Base-by-base conservation (phyloP, 2,329 filamentous ascomycete genomes). In the Cordyceps javanica region DNA sequence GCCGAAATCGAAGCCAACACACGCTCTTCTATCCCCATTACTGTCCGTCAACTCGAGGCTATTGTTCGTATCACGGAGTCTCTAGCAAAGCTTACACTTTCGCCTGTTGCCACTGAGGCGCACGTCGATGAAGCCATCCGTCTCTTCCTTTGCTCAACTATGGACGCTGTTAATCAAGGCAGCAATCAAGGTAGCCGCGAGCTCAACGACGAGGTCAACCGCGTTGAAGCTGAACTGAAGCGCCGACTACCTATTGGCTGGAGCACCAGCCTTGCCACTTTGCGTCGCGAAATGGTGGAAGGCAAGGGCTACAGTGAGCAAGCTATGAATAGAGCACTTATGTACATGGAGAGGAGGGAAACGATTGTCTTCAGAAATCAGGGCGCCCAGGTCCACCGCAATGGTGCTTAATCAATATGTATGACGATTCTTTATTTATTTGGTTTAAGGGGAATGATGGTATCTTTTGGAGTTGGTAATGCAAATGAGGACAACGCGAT, bases 111-210 rank as follows among this genome's bases (percentile, higher is more conserved):
- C 2, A 92, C 89, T 0, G 93, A 97, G 72, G 80, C 85, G 48
- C 94, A 99, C 68, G 94, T 99, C 54, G 93, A 99, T 68, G 94
- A 99, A 75, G 94, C 94, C 2, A 99, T 99, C 66, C 88, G 94
- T 0, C 82, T 99, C 16, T 99, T 99, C 86, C 78, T 99, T 30
- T 94, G 92, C 63, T 92, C 88, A 3, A 99, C 94, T 58, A 97
- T 99, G 94, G 93, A 99, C 68, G 94, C 94, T 8, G 91, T 97
- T 58, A 93, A 90, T 60, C 91, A 96, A 67, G 93, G 92, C 60
- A 87, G 89, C 64, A 89, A 87, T 62, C 84, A 89, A 65, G 90
- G 90, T 38, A 91, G 87, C 67, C 88, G 90, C 61, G 93, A 97
- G 73, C 77, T 97, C 57, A 93, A 95, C 73, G 91, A 96, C 52